Conservation (phyloP, 2,329 filamentous ascomycete species). For the Alternaria triticina region DNA sequence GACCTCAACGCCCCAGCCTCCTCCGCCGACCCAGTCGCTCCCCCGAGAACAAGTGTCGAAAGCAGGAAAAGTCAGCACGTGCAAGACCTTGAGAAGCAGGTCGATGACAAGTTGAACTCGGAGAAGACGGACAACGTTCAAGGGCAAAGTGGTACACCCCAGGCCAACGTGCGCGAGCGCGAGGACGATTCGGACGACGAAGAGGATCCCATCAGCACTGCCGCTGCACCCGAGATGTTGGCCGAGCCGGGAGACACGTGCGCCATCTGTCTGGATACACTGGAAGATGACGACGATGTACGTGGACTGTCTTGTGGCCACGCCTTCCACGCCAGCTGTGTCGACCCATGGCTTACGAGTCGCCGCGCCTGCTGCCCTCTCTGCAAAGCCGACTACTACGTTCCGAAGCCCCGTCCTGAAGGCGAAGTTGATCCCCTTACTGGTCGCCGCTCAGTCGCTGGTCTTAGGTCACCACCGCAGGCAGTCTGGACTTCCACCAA, state of each 20-base stretch:
- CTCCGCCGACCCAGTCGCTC: conserved; percentile 27
- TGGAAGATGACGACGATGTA: conserved; percentile 95
- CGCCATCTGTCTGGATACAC: conserved; percentile 91
- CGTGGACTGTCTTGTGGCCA: conserved; percentile 95
- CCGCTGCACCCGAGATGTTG: conserved; percentile 80
- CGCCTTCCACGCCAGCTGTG: conserved; percentile 93
- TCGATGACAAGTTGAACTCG: conserved; percentile 17
- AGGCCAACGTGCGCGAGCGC: conserved; percentile 29
- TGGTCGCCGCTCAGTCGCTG: conserved; percentile 38
- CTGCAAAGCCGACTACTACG: conserved; percentile 97
- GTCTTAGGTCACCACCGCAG: conserved; percentile 42
- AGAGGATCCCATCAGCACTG: conserved; percentile 79
- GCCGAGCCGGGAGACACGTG: conserved; percentile 88
- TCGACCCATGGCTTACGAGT: conserved; percentile 96
- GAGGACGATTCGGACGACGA: conserved; percentile 71
- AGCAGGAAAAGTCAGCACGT: conserved; percentile 20
- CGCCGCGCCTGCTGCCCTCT: conserved; percentile 94
- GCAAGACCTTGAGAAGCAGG: conserved; percentile 30
- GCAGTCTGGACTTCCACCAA: conserved; percentile 42
- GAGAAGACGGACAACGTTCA: conserved; percentile 34
- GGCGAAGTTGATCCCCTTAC: conserved; percentile 47
- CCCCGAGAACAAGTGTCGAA: conserved; percentile 33
- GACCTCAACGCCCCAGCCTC: conserved; percentile 55
- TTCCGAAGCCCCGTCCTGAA: conserved; percentile 83
- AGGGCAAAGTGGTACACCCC: conserved; percentile 24